Evolutionary conservation across 306 rosid species (phyloP).

Genomic region (Quillaja saponaria): DNA sequence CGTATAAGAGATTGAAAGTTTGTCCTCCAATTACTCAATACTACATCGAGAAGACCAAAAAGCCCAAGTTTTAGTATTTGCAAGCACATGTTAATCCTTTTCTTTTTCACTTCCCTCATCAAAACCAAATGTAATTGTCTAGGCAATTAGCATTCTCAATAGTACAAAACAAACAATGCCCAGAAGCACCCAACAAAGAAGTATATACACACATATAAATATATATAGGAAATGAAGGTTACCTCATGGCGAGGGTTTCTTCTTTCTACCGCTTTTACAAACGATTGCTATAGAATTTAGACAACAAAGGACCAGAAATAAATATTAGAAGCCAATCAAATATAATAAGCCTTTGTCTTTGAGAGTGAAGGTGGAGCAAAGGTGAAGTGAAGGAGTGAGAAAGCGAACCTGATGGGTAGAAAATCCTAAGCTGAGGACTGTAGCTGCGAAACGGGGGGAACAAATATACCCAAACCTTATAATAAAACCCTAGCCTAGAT

Average conservation of each 20-base stretch:
- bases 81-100: neutral
- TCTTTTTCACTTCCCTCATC: no score
- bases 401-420: neutral
- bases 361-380: neutral
- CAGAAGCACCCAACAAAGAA: neutral
- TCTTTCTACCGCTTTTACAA: constrained; percentile 3
- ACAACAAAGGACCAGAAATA: neutral
- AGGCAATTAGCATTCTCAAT: neutral
- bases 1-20: no score
- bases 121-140: no score
- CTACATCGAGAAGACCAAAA: no score
- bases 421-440: neutral
- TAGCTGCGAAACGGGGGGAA: neutral
- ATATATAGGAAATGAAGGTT: neutral
- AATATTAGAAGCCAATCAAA: neutral
- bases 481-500: no score
- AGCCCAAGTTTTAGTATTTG: neutral
- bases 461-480: no score
- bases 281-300: constrained; percentile 1
- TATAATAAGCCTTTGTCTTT: no score
- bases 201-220: neutral
- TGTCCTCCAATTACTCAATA: no score
- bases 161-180: neutral
- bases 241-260: constrained; percentile 33
- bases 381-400: neutral